Conservation (phyloP, 495 filamentous ascomycete species). For the Trichoderma gamsii region DNA sequence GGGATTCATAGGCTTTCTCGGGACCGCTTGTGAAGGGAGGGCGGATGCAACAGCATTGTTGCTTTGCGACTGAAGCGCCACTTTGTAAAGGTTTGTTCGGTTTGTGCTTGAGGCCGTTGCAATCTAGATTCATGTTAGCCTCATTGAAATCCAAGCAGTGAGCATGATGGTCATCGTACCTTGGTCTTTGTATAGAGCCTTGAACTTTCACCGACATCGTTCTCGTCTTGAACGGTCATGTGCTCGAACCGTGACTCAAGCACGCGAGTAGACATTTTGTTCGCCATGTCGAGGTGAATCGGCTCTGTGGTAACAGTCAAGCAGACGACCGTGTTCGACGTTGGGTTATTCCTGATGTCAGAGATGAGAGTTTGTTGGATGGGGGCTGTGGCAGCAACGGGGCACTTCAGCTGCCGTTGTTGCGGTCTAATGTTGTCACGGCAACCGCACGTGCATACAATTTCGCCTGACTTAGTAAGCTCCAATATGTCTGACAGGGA, state of each 20-base stretch:
- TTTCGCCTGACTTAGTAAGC: background rate
- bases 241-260: constrained; percentile 78
- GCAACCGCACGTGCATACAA: background rate
- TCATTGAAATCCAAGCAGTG: background rate
- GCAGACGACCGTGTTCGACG: background rate
- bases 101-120: constrained; percentile 51
- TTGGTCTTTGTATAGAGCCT: constrained; percentile 60
- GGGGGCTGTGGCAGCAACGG: background rate
- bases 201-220: constrained; percentile 48
- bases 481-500: background rate
- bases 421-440: background rate
- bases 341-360: background rate
- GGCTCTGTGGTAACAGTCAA: background rate
- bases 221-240: constrained; percentile 76
- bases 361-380: background rate
- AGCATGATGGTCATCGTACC: constrained; percentile 39
- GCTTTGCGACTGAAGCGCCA: constrained; percentile 68
- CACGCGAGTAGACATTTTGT: constrained; percentile 43
- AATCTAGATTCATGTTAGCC: constrained; percentile 31
- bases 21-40: constrained; percentile 59
- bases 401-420: background rate
- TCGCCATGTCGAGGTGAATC: background rate
- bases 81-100: constrained; percentile 68
- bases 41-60: constrained; percentile 50
- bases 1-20: constrained; percentile 40